Base-by-base conservation (phyloP, 768 basidiomycete species). In the Macrolepiota fuliginosa region DNA sequence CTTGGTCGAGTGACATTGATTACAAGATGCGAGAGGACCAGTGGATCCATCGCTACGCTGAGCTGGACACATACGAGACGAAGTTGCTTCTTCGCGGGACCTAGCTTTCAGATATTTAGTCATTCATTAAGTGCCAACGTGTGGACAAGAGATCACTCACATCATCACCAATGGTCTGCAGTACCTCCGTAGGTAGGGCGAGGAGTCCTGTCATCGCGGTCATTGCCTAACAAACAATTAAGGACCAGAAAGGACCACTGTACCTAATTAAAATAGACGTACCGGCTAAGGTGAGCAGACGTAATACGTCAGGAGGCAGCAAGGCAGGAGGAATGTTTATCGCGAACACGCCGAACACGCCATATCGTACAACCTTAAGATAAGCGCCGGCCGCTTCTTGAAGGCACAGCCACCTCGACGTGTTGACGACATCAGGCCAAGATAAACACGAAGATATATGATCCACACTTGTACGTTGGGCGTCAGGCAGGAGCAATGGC, bases 1-100 rank as follows among this genome's bases (percentile, higher is more conserved):
- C 50, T n/a, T 59, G 57, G 35, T 17, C 47, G 57, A 19, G 57
- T 58, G 24, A 59, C 15, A 24, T 52, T 32, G 35, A 59, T 59
- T 25, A 52, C 39, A n/a, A 59, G 39, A 59, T 52, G 50, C 13
- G 50, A 45, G 10, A 53, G 29, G 47, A 58, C 37, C 12, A 59
- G 19, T 4, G 50, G 58, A 22, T 59, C 50, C 58, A 59, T 49
- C 37, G 47, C 57, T 7, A 27, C 36, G 29, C 47, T 53, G 24
- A 59, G 39, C 37, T 59, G 58, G 32, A 2, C 12, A 52, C 58
- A 59, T 25, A 52, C 50, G n/a, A 59, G 37, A 19, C 58, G 49
- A 19, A 59, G 36, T 17, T 39, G 39, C 42, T 59, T 59, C 58
- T 25, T 52, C n/a, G 42, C 29, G 7, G 58, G 17, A 25, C 47